Evolutionary conservation across 129 eudicot species (phyloP).

Genomic region (Flaveria ramosissima): DNA sequence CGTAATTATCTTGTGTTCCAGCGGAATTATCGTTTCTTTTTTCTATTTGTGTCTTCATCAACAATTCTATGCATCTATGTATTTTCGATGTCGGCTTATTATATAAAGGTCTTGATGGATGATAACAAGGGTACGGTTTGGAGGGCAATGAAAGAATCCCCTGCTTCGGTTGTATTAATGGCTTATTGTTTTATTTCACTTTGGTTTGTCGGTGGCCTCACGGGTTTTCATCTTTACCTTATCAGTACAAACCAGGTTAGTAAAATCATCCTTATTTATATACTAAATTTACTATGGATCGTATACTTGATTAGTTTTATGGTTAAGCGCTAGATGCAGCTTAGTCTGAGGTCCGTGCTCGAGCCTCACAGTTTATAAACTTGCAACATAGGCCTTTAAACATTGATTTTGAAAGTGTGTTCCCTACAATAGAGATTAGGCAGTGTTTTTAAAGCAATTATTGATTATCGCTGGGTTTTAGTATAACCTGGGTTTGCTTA

Average conservation of each 20-base stretch:
- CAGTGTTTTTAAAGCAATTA: neutral
- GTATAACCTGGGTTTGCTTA: neutral
- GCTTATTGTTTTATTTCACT: slow-evolving; percentile 71
- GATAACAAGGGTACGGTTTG: slow-evolving; percentile 69
- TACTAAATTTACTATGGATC: neutral
- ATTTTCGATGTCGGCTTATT: slow-evolving; percentile 69
- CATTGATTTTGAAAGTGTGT: neutral
- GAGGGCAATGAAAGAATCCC: slow-evolving; percentile 88
- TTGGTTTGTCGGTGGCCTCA: slow-evolving; percentile 95
- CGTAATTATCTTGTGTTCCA: slow-evolving; percentile 32
- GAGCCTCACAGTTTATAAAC: neutral
- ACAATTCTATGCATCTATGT: slow-evolving; percentile 78
- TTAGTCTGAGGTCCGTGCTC: neutral
- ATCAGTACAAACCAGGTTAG: slow-evolving; percentile 91
- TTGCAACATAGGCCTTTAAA: neutral
- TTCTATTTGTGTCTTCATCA: slow-evolving; percentile 73
- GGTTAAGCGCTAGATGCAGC: neutral
- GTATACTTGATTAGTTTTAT: neutral
- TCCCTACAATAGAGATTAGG: neutral
- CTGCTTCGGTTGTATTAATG: slow-evolving; percentile 83
- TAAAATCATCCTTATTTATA: neutral
- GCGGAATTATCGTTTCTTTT: slow-evolving; percentile 90
- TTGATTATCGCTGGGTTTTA: neutral
- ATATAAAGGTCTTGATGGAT: slow-evolving; percentile 74
- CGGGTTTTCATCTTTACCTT: slow-evolving; percentile 83